These are phyloP conservation scores for Posidonia oceanica DNA, from an alignment of 116 monocot genomes.

Conservation along the genomic window DNA sequence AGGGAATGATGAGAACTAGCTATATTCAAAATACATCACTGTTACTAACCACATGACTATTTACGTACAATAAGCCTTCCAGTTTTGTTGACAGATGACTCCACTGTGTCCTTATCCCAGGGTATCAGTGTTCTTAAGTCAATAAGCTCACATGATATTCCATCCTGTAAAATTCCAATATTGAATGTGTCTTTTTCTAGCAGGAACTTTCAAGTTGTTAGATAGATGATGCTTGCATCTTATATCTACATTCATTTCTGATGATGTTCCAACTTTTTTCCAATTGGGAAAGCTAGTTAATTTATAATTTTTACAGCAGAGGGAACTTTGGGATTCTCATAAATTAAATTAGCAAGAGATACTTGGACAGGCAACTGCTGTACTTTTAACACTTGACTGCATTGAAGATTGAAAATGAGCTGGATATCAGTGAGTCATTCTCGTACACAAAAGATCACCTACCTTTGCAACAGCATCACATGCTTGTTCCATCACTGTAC, in stretches of 20 bases:
- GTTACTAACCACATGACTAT: not conserved
- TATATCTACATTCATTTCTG: too few relatives aligned
- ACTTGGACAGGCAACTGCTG: too few relatives aligned
- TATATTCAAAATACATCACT: not conserved
- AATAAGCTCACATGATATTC: slow-evolving; percentile 89
- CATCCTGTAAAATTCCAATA: slow-evolving; percentile 45
- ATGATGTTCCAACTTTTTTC: too few relatives aligned
- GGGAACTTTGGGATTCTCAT: too few relatives aligned
- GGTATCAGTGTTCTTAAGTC: slow-evolving; percentile 82
- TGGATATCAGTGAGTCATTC: too few relatives aligned
- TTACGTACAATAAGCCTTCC: slow-evolving; percentile 66
- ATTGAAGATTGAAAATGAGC: too few relatives aligned
- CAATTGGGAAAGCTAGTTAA: too few relatives aligned
- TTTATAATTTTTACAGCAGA: too few relatives aligned
- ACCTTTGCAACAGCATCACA: slow-evolving; percentile 86
- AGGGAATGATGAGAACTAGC: not conserved
- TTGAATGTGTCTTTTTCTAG: not conserved
- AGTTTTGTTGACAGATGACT: slow-evolving; percentile 85
- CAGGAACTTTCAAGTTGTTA: not conserved
- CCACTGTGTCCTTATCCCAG: slow-evolving; percentile 89
- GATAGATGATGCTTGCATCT: too few relatives aligned
- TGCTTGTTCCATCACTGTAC: slow-evolving; percentile 76
- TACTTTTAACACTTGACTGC: too few relatives aligned
- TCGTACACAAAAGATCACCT: not conserved
- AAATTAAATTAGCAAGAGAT: too few relatives aligned